Evolutionary conservation across 495 filamentous ascomycete species (phyloP), one percentile per base, ranked within the genome.

Genomic region (Podospora didyma): DNA sequence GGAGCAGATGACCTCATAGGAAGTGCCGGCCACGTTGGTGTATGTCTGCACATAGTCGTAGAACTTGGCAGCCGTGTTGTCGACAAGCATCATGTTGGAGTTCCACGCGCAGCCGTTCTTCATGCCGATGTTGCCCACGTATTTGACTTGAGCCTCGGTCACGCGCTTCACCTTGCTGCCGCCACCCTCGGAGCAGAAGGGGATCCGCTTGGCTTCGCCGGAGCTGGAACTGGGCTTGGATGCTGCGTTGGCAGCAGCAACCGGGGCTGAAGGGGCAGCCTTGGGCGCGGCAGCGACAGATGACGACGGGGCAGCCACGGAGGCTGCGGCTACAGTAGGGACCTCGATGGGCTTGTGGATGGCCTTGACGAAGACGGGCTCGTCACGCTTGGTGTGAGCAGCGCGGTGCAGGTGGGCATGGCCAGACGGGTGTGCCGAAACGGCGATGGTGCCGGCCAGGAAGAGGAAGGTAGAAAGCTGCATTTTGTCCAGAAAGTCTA

Each of bases 21-120:
- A 26, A 44, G 48, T 52, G 3, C 21, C 37, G 34, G 46, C 63
- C 37, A 62, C 64, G 63, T 73, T 73, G 37, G 46, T 64, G 53
- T 74, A 75, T 34, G 58, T 64, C 41, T 75, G 57, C 14, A 67
- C 66, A 48, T 79, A 69, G 12, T 66, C 53, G 55, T 74, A 75
- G 35, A 66, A 57, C 44, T 51, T 17, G 48, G 56, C 73, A 60
- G 65, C 64, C 28, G 44, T 70, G 58, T 58, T 75, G 57, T 67
- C 51, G 22, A 76, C 62, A 7, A 64, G 46, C 61, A 74, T 75
- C 28, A 73, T 49, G 62, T 74, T 74, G 59, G 66, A 69, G 61
- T 64, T 64, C 66, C 67, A 70, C 1, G 44, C 3, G 65, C 67
- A 74, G 49, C 60, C 56, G 45, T 57, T 62, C 45, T 34, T 41